Percentiles rank a stretch among this genome's conserved stretches.
These are phyloP conservation scores for Pseudogymnoascus sp. DNA, from an alignment of 2,329 filamentous ascomycete genomes.

Conservation along the genomic window DNA sequence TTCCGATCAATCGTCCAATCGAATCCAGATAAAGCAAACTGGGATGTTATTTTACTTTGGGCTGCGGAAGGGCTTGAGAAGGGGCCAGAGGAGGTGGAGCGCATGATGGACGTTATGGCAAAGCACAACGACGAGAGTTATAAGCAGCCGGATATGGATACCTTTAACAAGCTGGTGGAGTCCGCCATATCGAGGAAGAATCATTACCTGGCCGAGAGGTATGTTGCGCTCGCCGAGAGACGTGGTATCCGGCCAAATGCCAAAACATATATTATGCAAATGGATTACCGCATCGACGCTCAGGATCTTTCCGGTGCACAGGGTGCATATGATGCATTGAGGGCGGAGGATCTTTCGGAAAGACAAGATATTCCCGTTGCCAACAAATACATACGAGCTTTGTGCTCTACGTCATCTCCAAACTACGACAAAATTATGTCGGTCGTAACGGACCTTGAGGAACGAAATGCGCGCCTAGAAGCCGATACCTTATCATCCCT, in stretches of 20 bases:
- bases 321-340: slow-evolving; percentile 57
- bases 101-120: slow-evolving; percentile 66
- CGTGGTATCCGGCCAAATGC: slow-evolving; percentile 61
- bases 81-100: slow-evolving; percentile 63
- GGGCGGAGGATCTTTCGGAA: slow-evolving; percentile 45
- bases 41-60: slow-evolving; percentile 71
- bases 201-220: slow-evolving; percentile 65
- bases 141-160: slow-evolving; percentile 56
- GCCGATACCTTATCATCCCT: slow-evolving; percentile 68
- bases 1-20: slow-evolving; percentile 42
- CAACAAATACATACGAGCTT: slow-evolving; percentile 65
- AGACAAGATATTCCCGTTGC: slow-evolving; percentile 56
- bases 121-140: slow-evolving; percentile 41
- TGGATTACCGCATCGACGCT: slow-evolving; percentile 68
- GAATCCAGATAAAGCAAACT: slow-evolving; percentile 47
- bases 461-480: slow-evolving; percentile 62
- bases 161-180: slow-evolving; percentile 70
- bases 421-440: slow-evolving; percentile 65
- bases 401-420: slow-evolving; percentile 55
- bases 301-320: slow-evolving; percentile 66
- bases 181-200: slow-evolving; percentile 66
- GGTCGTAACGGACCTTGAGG: slow-evolving; percentile 67
- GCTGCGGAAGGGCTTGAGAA: slow-evolving; percentile 63
- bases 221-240: slow-evolving; percentile 60
- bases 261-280: slow-evolving; percentile 64